These are phyloP conservation scores for Dactylellina drechsleri DNA, from an alignment of 2,329 filamentous ascomycete genomes.

Conservation along the genomic window DNA sequence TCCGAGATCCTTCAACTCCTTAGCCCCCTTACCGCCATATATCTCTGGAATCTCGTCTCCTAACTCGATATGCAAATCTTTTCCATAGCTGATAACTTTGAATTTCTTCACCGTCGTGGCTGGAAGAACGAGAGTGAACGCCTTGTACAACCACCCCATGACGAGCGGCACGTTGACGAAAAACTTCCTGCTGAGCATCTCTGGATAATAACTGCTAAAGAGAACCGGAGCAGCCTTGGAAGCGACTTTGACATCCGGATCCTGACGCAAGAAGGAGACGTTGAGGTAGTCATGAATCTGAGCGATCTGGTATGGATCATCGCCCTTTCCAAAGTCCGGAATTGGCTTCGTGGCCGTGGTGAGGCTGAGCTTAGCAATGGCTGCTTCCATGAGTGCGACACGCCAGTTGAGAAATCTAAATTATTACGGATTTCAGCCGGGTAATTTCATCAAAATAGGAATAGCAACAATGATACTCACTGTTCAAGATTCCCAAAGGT, in stretches of 20 bases:
- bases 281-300: constrained; percentile 94
- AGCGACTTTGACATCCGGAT: constrained; percentile 78
- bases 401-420: constrained; percentile 87
- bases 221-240: constrained; percentile 82
- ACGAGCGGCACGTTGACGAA: constrained; percentile 92
- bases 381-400: constrained; percentile 87
- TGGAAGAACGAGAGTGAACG: constrained; percentile 79
- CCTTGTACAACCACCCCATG: constrained; percentile 86
- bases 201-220: constrained; percentile 85
- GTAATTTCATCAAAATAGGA: background rate
- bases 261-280: constrained; percentile 85
- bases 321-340: constrained; percentile 70
- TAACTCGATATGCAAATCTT: constrained; percentile 73
- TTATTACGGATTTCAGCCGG: background rate
- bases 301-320: constrained; percentile 88
- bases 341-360: constrained; percentile 75
- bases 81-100: constrained; percentile 79
- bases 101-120: constrained; percentile 81
- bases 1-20: constrained; percentile 64
- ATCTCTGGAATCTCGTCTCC: constrained; percentile 74
- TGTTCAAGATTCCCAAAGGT: constrained; percentile 85
- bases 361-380: constrained; percentile 78
- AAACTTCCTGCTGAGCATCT: constrained; percentile 89
- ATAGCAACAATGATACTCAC: constrained; percentile 66
- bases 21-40: constrained; percentile 78